A percentile compares a stretch with the other conserved stretches of the same genome.
Evolutionary conservation across 768 basidiomycete species (phyloP).

Genomic region (Lactifluus hygrophoroides): DNA sequence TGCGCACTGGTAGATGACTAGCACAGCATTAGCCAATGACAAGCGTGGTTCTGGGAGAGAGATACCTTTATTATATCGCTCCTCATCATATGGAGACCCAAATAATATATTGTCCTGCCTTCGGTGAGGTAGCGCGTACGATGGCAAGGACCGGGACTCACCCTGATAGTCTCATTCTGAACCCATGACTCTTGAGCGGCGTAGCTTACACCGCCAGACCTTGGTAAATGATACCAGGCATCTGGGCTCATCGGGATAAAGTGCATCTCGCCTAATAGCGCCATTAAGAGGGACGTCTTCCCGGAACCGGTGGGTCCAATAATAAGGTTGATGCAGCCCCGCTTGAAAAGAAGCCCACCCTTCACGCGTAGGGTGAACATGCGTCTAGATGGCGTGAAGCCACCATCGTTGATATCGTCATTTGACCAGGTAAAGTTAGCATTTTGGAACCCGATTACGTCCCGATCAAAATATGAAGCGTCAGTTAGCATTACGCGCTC

Average conservation of each 20-base stretch:
- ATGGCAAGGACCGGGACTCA: constrained; percentile 21
- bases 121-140: background rate
- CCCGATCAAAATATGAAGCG: constrained; percentile 14
- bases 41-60: background rate
- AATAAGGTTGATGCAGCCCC: constrained; percentile 45
- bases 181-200: constrained; percentile 85
- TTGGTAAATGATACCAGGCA: constrained; percentile 64
- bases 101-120: constrained; percentile 44
- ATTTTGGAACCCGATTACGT: constrained; percentile 43
- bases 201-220: constrained; percentile 62
- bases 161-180: constrained; percentile 67
- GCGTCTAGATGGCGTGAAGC: constrained; percentile 36
- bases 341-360: constrained; percentile 48
- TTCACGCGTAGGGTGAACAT: constrained; percentile 43
- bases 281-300: constrained; percentile 61
- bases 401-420: constrained; percentile 26
- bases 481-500: constrained; percentile 16
- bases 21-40: background rate
- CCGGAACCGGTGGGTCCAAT: constrained; percentile 51
- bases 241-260: constrained; percentile 41
- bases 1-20: constrained; percentile 20
- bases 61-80: constrained; percentile 35
- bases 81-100: constrained; percentile 37
- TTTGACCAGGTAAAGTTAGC: constrained; percentile 49
- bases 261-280: constrained; percentile 62